Conservation (phyloP, 371 early-diverging fungal genomes). For the Catenaria anguillulae region DNA sequence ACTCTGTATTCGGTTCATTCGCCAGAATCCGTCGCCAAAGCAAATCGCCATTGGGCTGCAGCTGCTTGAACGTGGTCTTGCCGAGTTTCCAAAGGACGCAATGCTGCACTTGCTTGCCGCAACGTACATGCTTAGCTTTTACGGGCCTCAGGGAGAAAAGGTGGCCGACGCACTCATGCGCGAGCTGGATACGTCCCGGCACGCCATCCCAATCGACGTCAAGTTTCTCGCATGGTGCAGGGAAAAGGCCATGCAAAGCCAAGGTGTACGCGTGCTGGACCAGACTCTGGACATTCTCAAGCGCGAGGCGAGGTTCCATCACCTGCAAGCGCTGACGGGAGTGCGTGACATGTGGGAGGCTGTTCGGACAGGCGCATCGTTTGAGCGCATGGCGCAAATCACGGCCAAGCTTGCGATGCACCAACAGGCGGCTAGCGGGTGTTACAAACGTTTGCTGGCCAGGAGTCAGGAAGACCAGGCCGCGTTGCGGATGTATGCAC, state of each 20-base stretch:
- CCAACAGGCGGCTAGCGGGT: neutral
- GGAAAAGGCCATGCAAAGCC: neutral
- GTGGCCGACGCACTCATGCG: neutral
- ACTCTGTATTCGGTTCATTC: neutral
- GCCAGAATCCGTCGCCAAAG: neutral
- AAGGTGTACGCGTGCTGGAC: neutral
- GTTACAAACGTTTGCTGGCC: too few relatives aligned
- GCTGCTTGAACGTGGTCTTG: neutral
- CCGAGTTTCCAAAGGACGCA: neutral
- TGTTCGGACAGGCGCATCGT: neutral
- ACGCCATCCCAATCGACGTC: neutral
- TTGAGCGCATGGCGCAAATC: neutral
- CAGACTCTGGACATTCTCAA: neutral
- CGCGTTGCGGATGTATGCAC: neutral
- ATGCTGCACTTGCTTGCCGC: neutral
- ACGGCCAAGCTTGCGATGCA: neutral
- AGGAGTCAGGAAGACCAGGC: neutral
- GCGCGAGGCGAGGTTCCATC: neutral
- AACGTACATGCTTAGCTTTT: neutral
- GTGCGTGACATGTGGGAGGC: neutral
- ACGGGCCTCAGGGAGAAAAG: neutral
- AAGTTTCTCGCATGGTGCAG: neutral
- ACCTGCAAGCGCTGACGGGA: neutral
- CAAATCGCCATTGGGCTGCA: neutral
- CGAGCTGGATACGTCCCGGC: neutral